Evolutionary conservation across 2,329 filamentous ascomycete species (phyloP).

Genomic region (Colletotrichum limetticola): DNA sequence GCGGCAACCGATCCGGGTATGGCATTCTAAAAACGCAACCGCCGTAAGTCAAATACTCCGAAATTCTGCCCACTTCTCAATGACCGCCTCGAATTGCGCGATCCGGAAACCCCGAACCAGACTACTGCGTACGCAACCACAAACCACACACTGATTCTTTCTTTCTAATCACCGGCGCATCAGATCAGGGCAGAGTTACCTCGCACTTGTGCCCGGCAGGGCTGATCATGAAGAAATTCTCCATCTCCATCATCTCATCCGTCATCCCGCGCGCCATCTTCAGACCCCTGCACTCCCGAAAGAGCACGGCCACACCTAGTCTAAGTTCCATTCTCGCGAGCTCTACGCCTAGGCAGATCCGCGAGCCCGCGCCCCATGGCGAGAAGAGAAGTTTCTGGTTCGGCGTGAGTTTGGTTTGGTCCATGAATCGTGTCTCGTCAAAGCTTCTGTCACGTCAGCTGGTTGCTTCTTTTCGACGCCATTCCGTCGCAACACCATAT

Average conservation of each 20-base stretch:
- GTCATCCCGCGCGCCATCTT: conserved; percentile 46
- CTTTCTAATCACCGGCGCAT: not conserved
- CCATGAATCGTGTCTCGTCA: conserved; percentile 24
- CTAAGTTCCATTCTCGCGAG: conserved; percentile 67
- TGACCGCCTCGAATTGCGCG: not conserved
- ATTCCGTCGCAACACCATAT: not conserved
- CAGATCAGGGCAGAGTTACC: conserved; percentile 15
- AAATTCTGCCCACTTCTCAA: not conserved
- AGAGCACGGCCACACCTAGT: conserved; percentile 62
- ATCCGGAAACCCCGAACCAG: not conserved
- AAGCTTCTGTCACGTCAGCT: conserved; percentile 1
- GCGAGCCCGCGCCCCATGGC: conserved; percentile 62
- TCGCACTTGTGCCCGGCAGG: conserved; percentile 47
- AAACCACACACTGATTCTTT: not conserved
- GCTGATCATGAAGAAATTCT: conserved; percentile 46
- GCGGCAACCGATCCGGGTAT: not conserved
- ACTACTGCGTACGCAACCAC: not conserved
- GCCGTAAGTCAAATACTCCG: not conserved
- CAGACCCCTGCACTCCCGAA: conserved; percentile 55
- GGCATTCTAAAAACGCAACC: not conserved
- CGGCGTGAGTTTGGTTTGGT: conserved; percentile 24
- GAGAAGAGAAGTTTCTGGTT: conserved; percentile 60
- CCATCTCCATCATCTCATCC: conserved; percentile 48
- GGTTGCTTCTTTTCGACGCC: not conserved
- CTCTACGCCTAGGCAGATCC: conserved; percentile 65